phyloP scores from a whole-genome alignment of 2,329 filamentous ascomycete species.

The Colletotrichum navitas region DNA sequence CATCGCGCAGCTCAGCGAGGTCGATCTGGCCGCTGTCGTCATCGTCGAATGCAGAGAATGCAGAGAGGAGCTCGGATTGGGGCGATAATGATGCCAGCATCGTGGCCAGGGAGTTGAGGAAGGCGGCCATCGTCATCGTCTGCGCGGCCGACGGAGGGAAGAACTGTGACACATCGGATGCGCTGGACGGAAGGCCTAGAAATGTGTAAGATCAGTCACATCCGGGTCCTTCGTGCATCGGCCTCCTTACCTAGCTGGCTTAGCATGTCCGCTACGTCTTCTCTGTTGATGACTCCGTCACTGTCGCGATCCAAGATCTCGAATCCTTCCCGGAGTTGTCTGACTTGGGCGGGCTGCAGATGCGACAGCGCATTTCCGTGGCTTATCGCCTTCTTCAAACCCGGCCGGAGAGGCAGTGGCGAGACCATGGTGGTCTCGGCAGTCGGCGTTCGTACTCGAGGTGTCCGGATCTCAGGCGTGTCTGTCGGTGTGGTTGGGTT shows the following conservation, averaged over 20 bases:
- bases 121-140: conserved; percentile 85
- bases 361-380: conserved; percentile 73
- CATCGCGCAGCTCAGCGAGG: conserved; percentile 83
- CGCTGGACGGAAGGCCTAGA: conserved; percentile 78
- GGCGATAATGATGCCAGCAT: conserved; percentile 82
- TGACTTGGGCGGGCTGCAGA: conserved; percentile 84
- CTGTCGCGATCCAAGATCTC: conserved; percentile 92
- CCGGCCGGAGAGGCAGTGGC: conserved; percentile 51
- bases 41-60: conserved; percentile 95
- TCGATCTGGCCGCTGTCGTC: conserved; percentile 96
- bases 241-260: conserved; percentile 76
- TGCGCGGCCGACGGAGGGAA: conserved; percentile 80
- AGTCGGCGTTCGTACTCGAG: conserved; percentile 47
- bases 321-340: conserved; percentile 91
- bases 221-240: neutral
- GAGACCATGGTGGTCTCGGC: conserved; percentile 52
- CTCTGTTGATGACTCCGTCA: conserved; percentile 83
- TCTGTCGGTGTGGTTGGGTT: conserved; percentile 58
- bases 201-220: conserved; percentile 32
- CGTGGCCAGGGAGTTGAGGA: conserved; percentile 84
- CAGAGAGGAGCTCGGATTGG: conserved; percentile 83
- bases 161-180: conserved; percentile 81
- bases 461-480: conserved; percentile 55
- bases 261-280: conserved; percentile 90
- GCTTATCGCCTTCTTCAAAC: conserved; percentile 53